A percentile compares a stretch with the other conserved stretches of the same genome.
These are phyloP conservation scores for Trichoderma koningiopsis DNA, from an alignment of 2,329 filamentous ascomycete species.

Conservation along the genomic window DNA sequence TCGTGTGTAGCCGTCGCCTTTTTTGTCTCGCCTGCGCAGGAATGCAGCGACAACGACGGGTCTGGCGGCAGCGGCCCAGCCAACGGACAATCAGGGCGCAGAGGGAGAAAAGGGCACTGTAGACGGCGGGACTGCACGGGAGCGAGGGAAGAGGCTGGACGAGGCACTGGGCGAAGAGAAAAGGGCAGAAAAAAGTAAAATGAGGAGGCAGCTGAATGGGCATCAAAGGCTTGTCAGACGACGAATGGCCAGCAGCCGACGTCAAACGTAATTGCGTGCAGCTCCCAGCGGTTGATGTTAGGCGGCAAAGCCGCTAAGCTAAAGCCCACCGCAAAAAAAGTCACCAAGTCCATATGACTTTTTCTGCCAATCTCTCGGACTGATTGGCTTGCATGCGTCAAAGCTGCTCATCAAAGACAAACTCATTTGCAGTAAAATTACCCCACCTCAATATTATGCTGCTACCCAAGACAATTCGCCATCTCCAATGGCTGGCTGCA, in stretches of 20 bases:
- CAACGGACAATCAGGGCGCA: conserved; percentile 4
- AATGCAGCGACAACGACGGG: not conserved
- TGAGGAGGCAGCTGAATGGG: conserved; percentile 24
- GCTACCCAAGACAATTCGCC: conserved; percentile 4
- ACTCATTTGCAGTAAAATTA: conserved; percentile 21
- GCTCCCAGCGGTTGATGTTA: not conserved
- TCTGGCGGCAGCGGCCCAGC: not conserved
- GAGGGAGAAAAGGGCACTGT: not conserved
- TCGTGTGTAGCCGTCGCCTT: not conserved
- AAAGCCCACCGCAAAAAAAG: not conserved
- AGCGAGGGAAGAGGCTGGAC: not conserved
- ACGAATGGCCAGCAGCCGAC: conserved; percentile 17
- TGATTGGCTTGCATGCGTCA: conserved; percentile 5
- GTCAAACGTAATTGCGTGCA: conserved; percentile 22
- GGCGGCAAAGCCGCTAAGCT: conserved; percentile 23
- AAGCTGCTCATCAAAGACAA: conserved; percentile 18
- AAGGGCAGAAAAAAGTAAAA: conserved; percentile 4
- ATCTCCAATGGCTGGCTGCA: not conserved
- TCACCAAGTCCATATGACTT: not conserved
- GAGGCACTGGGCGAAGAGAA: not conserved
- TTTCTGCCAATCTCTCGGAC: conserved; percentile 7
- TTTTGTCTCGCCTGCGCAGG: conserved; percentile 13
- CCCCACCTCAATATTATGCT: conserved; percentile 25
- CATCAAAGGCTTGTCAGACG: conserved; percentile 22
- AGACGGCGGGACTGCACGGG: not conserved